These are phyloP conservation scores for Allomyces javanicus DNA, from an alignment of 192 early-diverging fungal genomes.

Conservation along the genomic window DNA sequence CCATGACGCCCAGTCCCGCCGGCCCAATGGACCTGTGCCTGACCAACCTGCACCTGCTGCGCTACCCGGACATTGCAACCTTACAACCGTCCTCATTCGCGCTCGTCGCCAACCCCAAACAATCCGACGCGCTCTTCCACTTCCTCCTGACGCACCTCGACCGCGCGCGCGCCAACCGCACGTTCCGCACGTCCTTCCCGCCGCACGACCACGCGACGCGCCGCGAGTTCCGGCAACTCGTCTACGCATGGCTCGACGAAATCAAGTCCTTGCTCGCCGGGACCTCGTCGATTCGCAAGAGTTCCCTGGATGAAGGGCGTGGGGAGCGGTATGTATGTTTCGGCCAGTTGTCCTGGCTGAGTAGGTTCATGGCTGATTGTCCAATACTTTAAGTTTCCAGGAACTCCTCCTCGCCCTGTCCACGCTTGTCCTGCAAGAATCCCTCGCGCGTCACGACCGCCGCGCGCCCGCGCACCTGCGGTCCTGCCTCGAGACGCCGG, in stretches of 20 bases:
- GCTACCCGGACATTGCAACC: not conserved
- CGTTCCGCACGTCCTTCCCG: not conserved
- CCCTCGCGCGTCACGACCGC: no score
- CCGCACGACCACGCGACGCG: not conserved
- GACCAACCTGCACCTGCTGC: not conserved
- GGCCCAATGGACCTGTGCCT: not conserved
- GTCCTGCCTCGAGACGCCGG: no score
- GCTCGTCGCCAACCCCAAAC: not conserved
- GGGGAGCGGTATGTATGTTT: not conserved
- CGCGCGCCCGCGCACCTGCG: no score
- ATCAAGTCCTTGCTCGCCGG: not conserved
- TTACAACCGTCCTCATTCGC: not conserved
- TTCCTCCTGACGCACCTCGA: not conserved
- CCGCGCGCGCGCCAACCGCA: not conserved
- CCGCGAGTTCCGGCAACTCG: not conserved
- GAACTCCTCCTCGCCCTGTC: no score
- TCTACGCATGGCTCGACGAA: not conserved
- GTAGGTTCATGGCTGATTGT: no score
- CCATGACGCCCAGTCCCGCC: not conserved
- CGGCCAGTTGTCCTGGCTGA: no score
- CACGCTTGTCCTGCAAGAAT: no score
- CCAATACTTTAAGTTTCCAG: no score
- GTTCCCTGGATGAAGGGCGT: not conserved
- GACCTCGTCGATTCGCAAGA: not conserved
- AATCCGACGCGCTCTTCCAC: not conserved